phyloP scores from a whole-genome alignment of 1,284 basidiomycete species.

The Naganishia albida region DNA sequence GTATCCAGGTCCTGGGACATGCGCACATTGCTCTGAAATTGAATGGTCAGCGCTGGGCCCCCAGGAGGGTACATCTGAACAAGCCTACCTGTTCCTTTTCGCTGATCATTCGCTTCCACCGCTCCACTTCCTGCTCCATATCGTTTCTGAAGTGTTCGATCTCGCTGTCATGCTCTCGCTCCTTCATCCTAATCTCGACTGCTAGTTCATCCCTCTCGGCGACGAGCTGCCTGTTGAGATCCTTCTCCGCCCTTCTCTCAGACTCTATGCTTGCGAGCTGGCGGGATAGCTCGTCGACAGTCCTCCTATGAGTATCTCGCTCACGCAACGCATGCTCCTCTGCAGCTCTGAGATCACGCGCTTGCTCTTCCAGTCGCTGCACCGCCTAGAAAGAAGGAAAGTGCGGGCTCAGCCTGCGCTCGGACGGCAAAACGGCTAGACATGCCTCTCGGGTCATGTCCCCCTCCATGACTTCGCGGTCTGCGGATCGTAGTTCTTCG shows the following conservation, averaged over 20 bases:
- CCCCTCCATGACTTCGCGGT: slow-evolving; percentile 3
- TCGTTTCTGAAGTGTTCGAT: slow-evolving; percentile 61
- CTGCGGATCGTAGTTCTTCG: slow-evolving; percentile 24
- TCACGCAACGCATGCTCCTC: slow-evolving; percentile 46
- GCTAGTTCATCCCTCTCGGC: slow-evolving; percentile 50
- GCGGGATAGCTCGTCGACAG: slow-evolving; percentile 49
- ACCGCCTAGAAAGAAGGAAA: slow-evolving; percentile 7
- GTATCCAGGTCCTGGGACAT: slow-evolving; percentile 52
- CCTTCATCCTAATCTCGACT: slow-evolving; percentile 56
- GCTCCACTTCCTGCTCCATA: slow-evolving; percentile 60
- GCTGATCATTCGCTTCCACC: slow-evolving; percentile 50
- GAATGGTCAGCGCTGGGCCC: neutral
- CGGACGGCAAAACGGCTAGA: neutral
- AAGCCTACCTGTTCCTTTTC: slow-evolving; percentile 51
- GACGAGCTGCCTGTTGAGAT: slow-evolving; percentile 15
- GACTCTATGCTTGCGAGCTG: slow-evolving; percentile 48
- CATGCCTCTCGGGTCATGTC: slow-evolving; percentile 18
- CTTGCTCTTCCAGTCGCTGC: slow-evolving; percentile 33
- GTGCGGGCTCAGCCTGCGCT: neutral
- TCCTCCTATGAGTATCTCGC: slow-evolving; percentile 46
- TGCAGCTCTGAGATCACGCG: slow-evolving; percentile 42
- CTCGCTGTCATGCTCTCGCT: slow-evolving; percentile 35
- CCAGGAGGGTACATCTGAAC: neutral
- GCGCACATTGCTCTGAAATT: slow-evolving; percentile 43
- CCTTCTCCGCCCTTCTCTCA: slow-evolving; percentile 37